Base-by-base conservation (phyloP, 2,329 filamentous ascomycete genomes). In the Dothiorella sarmentorum region DNA sequence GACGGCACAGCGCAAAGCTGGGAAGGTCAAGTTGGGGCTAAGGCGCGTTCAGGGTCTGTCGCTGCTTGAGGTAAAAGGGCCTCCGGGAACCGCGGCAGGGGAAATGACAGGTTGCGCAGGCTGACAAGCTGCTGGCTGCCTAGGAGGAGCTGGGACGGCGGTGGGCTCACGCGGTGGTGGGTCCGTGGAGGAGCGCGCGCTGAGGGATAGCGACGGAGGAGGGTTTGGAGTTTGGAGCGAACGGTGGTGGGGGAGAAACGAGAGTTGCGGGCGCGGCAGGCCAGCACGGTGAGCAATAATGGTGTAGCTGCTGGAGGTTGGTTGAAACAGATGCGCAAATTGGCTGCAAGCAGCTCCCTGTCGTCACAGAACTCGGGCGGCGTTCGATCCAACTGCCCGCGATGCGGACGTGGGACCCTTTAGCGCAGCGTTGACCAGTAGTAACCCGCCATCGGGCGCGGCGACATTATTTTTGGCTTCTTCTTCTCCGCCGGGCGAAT, bases 31-130 rank as follows among this genome's bases (percentile, higher is more conserved):
- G 31, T 35, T 40, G 47, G 47, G 33, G 47, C 47, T 27, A 33
- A 33, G 33, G 49, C 35, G 49, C 49, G 49, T 53, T 53, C 49
- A 53, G 49, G 49, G 49, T 40, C 15, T 33, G 26, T 15, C 31
- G 47, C 31, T 24, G 31, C 20, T 38, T 7, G 20, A 17, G 35
- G 35, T 10, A 24, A 11, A 26, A 17, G 49, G 26, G 49, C 22
- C 22, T n/a, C 43, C 24, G 49, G 44, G 18, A 24, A 24, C 7
- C 15, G 27, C 11, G n/a, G 27, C 18, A 42, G 56, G 11, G 24
- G 37, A 51, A 52, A 58, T 20, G 37, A 42, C 56, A 58, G 44
- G 33, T 43, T 44, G 56, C 44, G 56, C 56, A 52, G 35, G 56
- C 27, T 35, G 35, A 24, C 37, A 24, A 43, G 35, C n/a, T 52